These are phyloP conservation scores for Trichoderma asperelloides DNA, from an alignment of 495 filamentous ascomycete species.

Conservation along the genomic window DNA sequence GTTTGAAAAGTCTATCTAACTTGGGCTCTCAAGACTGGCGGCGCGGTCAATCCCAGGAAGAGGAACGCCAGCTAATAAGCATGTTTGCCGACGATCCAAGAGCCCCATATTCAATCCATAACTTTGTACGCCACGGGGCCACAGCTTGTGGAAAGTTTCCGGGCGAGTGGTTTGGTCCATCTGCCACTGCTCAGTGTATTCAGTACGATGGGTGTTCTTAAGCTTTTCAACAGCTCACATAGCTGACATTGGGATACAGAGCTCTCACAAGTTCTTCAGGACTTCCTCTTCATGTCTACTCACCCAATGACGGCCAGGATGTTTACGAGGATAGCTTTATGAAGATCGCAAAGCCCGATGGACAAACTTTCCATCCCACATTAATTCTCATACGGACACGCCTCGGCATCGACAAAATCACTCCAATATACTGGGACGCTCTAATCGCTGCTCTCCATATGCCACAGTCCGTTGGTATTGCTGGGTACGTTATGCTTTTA, in stretches of 20 bases:
- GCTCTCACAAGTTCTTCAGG: conserved; percentile 56
- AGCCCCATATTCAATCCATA: conserved; percentile 91
- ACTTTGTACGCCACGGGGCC: conserved; percentile 84
- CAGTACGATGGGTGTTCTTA: conserved; percentile 50
- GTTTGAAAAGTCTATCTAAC: conserved; percentile 18
- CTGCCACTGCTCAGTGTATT: conserved; percentile 90
- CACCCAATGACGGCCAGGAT: conserved; percentile 80
- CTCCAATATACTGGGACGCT: conserved; percentile 84
- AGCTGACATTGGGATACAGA: conserved; percentile 38
- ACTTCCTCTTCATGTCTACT: conserved; percentile 66
- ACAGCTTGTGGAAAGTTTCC: conserved; percentile 86
- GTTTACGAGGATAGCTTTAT: conserved; percentile 87
- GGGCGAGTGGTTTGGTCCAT: conserved; percentile 99
- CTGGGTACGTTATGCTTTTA: conserved; percentile 57
- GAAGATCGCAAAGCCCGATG: conserved; percentile 56
- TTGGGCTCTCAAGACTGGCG: conserved; percentile 60
- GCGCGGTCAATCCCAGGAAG: conserved; percentile 42
- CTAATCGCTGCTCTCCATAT: conserved; percentile 73
- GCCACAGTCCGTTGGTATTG: conserved; percentile 87
- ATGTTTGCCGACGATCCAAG: conserved; percentile 81
- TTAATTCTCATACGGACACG: conserved; percentile 81
- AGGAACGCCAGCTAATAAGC: conserved; percentile 66
- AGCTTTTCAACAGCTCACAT: not conserved
- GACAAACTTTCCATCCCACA: conserved; percentile 64
- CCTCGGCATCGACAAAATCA: conserved; percentile 88